phyloP scores from a whole-genome alignment of 257 asterid genomes.

The Solanum virginianum region DNA sequence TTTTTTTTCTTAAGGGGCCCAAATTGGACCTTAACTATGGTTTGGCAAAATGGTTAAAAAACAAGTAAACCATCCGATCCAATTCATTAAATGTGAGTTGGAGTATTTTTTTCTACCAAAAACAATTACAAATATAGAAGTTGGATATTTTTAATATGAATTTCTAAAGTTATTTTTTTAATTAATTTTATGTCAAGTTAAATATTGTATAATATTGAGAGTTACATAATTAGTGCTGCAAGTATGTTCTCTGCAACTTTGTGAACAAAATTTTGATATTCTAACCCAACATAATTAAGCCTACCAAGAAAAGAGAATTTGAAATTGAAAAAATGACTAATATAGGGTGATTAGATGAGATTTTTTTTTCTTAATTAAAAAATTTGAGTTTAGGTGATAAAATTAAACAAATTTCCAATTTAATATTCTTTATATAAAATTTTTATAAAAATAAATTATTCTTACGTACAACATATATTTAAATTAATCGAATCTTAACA shows the following conservation, averaged over 20 bases:
- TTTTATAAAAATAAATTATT: neutral
- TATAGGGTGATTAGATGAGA: neutral
- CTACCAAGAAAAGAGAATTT: neutral
- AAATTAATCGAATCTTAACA: neutral
- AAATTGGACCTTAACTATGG: neutral
- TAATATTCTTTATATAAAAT: no score
- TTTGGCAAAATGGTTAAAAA: neutral
- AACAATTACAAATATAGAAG: no score
- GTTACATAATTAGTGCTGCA: neutral
- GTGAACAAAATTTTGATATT: neutral
- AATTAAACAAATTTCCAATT: no score
- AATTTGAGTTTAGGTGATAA: rapidly evolving
- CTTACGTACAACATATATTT: rapidly evolving
- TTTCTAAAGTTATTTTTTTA: neutral
- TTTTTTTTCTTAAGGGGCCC: neutral
- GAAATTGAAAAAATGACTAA: neutral
- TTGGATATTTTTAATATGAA: neutral
- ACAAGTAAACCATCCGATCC: neutral
- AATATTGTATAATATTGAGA: neutral
- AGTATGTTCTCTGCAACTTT: neutral
- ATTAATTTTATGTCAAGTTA: neutral
- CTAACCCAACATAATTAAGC: neutral
- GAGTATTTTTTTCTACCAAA: no score
- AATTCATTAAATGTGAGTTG: neutral
- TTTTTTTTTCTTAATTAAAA: rapidly evolving